phyloP scores from a whole-genome alignment of 768 basidiomycete species.

The Aureoboletus auriporus region DNA sequence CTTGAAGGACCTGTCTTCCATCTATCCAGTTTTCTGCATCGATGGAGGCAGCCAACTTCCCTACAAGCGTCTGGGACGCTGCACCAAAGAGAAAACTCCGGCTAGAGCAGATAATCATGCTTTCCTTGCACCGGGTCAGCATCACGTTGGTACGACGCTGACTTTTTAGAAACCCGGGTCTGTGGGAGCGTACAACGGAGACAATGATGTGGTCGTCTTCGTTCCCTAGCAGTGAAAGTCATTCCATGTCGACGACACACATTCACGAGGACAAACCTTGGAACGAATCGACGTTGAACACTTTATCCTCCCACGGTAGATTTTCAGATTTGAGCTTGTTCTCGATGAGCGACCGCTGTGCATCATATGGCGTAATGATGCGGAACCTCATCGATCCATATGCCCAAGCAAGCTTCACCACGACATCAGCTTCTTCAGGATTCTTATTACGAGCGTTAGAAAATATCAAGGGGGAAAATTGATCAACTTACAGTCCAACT shows the following conservation, averaged over 20 bases:
- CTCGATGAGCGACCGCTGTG: conserved; percentile 60
- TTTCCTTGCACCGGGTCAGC: conserved; percentile 70
- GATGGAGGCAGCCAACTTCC: conserved; percentile 16
- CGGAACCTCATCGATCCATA: conserved; percentile 46
- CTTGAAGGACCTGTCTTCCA: conserved; percentile 5
- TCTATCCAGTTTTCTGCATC: conserved; percentile 15
- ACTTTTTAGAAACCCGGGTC: conserved; percentile 62
- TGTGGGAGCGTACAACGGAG: conserved; percentile 58
- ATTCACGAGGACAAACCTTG: conserved; percentile 51
- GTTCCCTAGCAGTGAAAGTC: conserved; percentile 51
- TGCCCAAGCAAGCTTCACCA: conserved; percentile 50
- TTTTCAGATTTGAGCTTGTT: conserved; percentile 40
- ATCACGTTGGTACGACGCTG: conserved; percentile 76
- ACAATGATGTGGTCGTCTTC: conserved; percentile 74
- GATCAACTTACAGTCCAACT: conserved; percentile 33
- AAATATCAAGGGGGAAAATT: neutral
- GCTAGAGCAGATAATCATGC: conserved; percentile 70
- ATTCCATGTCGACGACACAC: conserved; percentile 3
- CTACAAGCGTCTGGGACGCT: conserved; percentile 22
- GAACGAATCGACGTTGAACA: conserved; percentile 76
- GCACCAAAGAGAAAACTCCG: conserved; percentile 22
- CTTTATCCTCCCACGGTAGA: conserved; percentile 58
- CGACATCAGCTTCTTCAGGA: conserved; percentile 44
- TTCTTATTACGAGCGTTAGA: conserved; percentile 44
- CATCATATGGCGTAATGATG: conserved; percentile 80